Evolutionary conservation across 495 filamentous ascomycete species (phyloP).

Genomic region (Neurospora sp.): DNA sequence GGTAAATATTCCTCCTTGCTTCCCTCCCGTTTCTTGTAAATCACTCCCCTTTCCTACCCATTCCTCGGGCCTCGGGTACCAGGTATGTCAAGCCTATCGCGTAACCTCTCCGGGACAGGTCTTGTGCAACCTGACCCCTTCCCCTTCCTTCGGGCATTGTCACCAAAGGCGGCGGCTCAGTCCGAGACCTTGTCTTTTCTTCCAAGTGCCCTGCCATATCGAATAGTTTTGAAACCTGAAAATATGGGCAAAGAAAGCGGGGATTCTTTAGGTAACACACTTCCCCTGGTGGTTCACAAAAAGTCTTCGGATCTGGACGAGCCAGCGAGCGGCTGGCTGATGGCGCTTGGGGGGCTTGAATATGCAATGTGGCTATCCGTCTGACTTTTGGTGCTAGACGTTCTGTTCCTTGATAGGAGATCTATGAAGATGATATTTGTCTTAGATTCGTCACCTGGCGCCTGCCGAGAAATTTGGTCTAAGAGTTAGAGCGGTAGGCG

Average conservation of each 20-base stretch:
- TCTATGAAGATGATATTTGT: neutral
- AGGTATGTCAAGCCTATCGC: neutral
- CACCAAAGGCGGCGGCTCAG: neutral
- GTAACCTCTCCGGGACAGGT: neutral
- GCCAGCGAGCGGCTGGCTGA: neutral
- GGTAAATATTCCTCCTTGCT: neutral
- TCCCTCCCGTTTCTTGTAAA: neutral
- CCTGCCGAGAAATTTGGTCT: too few species aligned
- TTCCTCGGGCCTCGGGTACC: neutral
- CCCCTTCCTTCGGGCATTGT: neutral
- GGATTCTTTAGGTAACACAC: neutral
- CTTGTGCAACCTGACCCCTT: neutral
- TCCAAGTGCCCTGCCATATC: neutral
- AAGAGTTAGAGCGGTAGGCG: neutral
- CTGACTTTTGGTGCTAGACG: neutral
- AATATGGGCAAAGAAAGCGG: neutral
- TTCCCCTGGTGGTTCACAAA: neutral
- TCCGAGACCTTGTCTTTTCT: neutral
- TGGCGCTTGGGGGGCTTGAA: neutral
- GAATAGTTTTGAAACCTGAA: neutral
- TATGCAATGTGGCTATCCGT: neutral
- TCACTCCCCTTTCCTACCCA: neutral
- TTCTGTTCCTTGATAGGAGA: neutral
- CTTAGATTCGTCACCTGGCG: neutral
- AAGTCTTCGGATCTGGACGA: neutral